phyloP scores from a whole-genome alignment of 768 basidiomycete species.

The Sporobolomyces pararoseus region DNA sequence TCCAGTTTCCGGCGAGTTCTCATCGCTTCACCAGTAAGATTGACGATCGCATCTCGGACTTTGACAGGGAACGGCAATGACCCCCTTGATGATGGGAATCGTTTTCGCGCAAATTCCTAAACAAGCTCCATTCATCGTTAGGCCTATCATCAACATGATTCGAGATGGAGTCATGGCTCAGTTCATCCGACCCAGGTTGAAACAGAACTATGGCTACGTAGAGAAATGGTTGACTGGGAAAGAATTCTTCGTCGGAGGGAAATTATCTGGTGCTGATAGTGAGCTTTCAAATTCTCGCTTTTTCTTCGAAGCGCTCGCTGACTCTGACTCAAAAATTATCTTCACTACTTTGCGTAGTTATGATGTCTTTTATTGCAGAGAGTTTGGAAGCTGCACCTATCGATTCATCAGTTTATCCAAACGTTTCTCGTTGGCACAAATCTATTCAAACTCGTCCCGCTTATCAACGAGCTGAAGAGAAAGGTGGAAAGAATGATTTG shows the following conservation, averaged over 20 bases:
- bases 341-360: constrained; percentile 1
- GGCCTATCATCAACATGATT: constrained; percentile 21
- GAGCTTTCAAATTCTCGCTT: background rate
- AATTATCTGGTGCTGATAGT: constrained; percentile 35
- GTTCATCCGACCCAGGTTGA: constrained; percentile 22
- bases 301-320: background rate
- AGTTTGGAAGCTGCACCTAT: constrained; percentile 14
- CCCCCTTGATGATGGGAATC: constrained; percentile 30
- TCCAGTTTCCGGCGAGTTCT: background rate
- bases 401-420: constrained; percentile 3
- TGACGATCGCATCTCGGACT: background rate
- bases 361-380: constrained; percentile 34
- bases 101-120: constrained; percentile 26
- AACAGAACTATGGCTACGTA: constrained; percentile 9
- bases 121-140: constrained; percentile 24
- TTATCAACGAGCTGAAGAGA: constrained; percentile 18
- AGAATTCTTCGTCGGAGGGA: constrained; percentile 29
- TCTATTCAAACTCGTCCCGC: constrained; percentile 12
- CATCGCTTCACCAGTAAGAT: background rate
- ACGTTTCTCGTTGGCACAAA: constrained; percentile 25
- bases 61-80: constrained; percentile 23
- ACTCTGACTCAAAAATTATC: no score
- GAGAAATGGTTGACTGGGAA: constrained; percentile 20
- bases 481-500: constrained; percentile 27
- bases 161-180: background rate